Evolutionary conservation across 495 filamentous ascomycete genomes (phyloP), one percentile per base, ranked within the genome.

Genomic region (Alectoria sarmentosa): DNA sequence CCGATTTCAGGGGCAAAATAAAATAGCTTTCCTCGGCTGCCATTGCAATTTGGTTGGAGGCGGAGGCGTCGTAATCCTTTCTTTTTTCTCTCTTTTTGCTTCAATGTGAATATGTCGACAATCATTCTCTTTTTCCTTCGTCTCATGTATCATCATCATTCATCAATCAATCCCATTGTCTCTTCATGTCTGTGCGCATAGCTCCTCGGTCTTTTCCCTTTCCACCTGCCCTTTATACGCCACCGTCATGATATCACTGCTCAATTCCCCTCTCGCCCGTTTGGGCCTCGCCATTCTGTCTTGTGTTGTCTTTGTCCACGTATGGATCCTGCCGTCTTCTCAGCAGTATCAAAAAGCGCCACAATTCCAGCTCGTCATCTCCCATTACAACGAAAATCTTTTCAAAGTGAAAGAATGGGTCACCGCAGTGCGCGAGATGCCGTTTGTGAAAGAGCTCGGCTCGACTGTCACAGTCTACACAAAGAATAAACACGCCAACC

Each of bases 391-490:
- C 8, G 44, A 48, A 26, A 52, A 61, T 19, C 9, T 48, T 14
- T 44, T 23, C n/a, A 48, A 44, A n/a, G 60, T 65, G 19, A 65
- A 49, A 21, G 46, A 32, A 54, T 65, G 63, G 63, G 32, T 60
- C 19, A 49, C 17, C 11, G 39, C 46, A 21, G 23, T 65, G 26
- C 56, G 63, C n/a, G 49, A 60, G 63, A 60, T 65, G 37, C 63
- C 56, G 17, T 37, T 42, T 21, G 60, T 65, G 14, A 44, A 38
- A 36, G 36, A 60, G 36, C 38, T 65, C 41, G 63, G 63, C 44
- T 60, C 49, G 10, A 61, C 46, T 48, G 34, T 56, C 17, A 60
- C 41, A 0, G 14, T 65, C 14, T 65, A 65, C 26, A 65, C 63
- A 8, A 65, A 44, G 32, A 61, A 63, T 37, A 46, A 39, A 21